A percentile compares a stretch with the other conserved stretches of the same genome.
phyloP scores from a whole-genome alignment of 371 early-diverging fungal species.

The Cokeromyces recurvatus region DNA sequence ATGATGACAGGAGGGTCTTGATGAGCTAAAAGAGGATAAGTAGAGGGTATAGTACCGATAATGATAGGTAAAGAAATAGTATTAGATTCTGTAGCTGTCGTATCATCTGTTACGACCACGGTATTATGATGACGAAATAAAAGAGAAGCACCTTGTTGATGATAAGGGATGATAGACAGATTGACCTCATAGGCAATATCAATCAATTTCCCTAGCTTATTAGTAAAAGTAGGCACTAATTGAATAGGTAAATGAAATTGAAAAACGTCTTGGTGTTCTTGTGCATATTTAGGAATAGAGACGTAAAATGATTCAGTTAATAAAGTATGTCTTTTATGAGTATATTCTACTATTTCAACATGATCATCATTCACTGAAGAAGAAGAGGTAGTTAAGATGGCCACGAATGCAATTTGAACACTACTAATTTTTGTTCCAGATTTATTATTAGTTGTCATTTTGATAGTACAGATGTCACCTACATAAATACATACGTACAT shows the following conservation, averaged over 20 bases:
- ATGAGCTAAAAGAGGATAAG: conserved; percentile 4
- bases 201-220: conserved; percentile 18
- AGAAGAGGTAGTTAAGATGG: conserved; percentile 11
- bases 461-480: conserved; percentile 40
- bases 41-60: conserved; percentile 15
- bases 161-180: conserved; percentile 9
- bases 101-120: neutral
- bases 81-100: neutral
- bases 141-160: neutral
- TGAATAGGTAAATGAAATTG: conserved; percentile 27
- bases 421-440: conserved; percentile 33
- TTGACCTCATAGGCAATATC: conserved; percentile 30
- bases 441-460: conserved; percentile 28
- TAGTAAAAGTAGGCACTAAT: conserved; percentile 26
- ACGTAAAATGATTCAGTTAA: conserved; percentile 26
- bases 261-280: conserved; percentile 30
- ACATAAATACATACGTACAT: neutral
- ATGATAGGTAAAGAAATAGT: conserved; percentile 6
- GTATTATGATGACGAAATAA: neutral
- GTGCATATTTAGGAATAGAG: conserved; percentile 21
- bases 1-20: no score
- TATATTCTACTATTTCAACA: neutral
- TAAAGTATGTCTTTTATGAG: conserved; percentile 25
- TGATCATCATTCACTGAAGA: conserved; percentile 2
- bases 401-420: conserved; percentile 27